These are phyloP conservation scores for Lyophyllum decastes DNA, from an alignment of 768 basidiomycete genomes.

Conservation along the genomic window DNA sequence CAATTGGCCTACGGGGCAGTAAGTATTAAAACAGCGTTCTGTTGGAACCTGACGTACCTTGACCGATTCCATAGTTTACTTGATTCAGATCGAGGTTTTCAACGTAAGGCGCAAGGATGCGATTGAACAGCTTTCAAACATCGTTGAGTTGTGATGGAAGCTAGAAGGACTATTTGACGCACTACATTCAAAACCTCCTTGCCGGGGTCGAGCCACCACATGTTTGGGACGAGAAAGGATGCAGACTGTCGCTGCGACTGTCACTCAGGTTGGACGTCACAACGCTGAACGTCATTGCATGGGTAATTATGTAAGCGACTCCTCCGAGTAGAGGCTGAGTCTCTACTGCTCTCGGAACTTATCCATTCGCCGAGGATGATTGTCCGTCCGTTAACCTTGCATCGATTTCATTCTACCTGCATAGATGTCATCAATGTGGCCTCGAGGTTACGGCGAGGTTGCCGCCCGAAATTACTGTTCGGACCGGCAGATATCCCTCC, in stretches of 20 bases:
- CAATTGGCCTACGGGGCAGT: slow-evolving; percentile 57
- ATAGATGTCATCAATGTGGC: not conserved
- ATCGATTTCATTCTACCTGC: not conserved
- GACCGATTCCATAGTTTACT: slow-evolving; percentile 90
- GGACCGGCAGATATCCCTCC: not conserved
- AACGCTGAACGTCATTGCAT: slow-evolving; percentile 2
- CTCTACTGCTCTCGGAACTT: not conserved
- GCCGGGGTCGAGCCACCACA: slow-evolving; percentile 90
- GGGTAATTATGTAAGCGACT: slow-evolving; percentile 2
- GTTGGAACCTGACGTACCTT: slow-evolving; percentile 48
- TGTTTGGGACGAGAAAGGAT: slow-evolving; percentile 24
- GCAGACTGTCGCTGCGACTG: not conserved
- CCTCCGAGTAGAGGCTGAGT: not conserved
- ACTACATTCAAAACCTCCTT: slow-evolving; percentile 85
- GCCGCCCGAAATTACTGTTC: not conserved
- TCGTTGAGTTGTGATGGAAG: not conserved
- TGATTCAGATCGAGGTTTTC: slow-evolving; percentile 95
- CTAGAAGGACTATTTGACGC: slow-evolving; percentile 25
- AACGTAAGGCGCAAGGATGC: slow-evolving; percentile 92
- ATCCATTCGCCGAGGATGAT: not conserved
- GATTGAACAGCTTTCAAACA: slow-evolving; percentile 69
- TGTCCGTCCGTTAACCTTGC: not conserved
- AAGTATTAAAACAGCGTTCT: not conserved
- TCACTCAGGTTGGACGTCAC: not conserved
- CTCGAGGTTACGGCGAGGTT: not conserved